phyloP scores from a whole-genome alignment of 805 yeast species.

The Myxozyma mucilagina region DNA sequence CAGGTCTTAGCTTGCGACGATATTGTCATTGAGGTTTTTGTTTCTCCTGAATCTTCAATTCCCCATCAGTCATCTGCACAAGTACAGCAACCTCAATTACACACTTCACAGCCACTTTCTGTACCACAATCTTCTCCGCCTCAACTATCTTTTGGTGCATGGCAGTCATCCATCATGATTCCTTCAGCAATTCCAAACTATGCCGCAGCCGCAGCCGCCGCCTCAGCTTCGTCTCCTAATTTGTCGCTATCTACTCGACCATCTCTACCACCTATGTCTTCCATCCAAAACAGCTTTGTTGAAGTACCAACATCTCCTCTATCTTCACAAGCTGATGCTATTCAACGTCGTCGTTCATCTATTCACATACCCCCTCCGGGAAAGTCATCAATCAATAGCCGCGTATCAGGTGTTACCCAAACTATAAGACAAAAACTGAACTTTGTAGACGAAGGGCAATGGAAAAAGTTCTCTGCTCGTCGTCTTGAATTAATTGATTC shows the following conservation, averaged over 20 bases:
- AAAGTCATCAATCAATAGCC: constrained; percentile 5
- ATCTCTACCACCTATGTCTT: constrained; percentile 8
- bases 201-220: constrained; percentile 14
- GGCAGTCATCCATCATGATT: constrained; percentile 3
- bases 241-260: not conserved
- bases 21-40: constrained; percentile 12
- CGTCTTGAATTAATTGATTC: constrained; percentile 86
- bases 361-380: constrained; percentile 28
- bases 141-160: not conserved
- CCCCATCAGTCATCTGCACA: not conserved
- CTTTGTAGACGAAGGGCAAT: constrained; percentile 75
- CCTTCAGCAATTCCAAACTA: constrained; percentile 5
- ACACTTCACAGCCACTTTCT: not conserved
- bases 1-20: constrained; percentile 14
- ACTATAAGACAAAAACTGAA: constrained; percentile 61
- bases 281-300: constrained; percentile 1
- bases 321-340: not conserved
- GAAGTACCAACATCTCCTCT: constrained; percentile 3
- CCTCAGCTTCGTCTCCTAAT: not conserved
- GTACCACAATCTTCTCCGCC: too few relatives aligned
- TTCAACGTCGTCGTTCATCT: constrained; percentile 14
- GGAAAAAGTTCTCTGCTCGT: constrained; percentile 91
- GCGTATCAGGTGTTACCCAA: constrained; percentile 52
- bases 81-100: not conserved
- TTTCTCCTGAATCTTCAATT: not conserved